Base-by-base conservation (phyloP, 2,329 filamentous ascomycete genomes). In the Pseudocercospora musae region DNA sequence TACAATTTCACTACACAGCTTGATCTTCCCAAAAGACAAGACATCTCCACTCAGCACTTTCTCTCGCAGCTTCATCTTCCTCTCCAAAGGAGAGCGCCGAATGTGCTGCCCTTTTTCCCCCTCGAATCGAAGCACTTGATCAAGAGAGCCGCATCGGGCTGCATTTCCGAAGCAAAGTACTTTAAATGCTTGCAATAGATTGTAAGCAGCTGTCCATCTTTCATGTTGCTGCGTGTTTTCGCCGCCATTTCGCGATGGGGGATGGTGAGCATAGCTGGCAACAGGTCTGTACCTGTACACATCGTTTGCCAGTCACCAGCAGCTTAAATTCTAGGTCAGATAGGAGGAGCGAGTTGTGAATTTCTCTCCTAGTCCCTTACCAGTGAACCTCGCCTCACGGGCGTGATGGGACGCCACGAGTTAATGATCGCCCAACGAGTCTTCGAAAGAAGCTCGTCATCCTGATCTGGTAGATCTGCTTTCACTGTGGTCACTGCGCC, bases 381-480 rank as follows among this genome's bases (percentile, higher is more conserved):
- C 18, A 63, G 31, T 9, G 44, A 52, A 4, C 57, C 57, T 46
- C 62, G 58, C 13, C 18, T 42, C 13, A 64, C 48, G 8, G 58
- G 31, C 29, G 53, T 48, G 21, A 59, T 37, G 20, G 62, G 62
- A 21, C 62, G 25, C 53, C 58, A 64, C 6, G 61, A 10, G 21
- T 64, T 60, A 25, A 64, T 50, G 53, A 64, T 60, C 1, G n/a
- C 46, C 58, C 54, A 58, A 27, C 62, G 53, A 15, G 33, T 27
- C 13, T 60, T 53, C 8, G 29, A 25, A 10, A 56, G 40, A 7
- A 20, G 13, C 37, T 20, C 25, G 23, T 23, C 48, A 9, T 52
- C 53, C 20, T 44, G 37, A 18, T 54, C 31, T 18, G 33, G 8
- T 9, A 53, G 31, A 13, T 57, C 8, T 37, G 59, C 29, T 23